Base-by-base conservation (phyloP, 108 stramenopile species). In the Conticribra weissflogii region DNA sequence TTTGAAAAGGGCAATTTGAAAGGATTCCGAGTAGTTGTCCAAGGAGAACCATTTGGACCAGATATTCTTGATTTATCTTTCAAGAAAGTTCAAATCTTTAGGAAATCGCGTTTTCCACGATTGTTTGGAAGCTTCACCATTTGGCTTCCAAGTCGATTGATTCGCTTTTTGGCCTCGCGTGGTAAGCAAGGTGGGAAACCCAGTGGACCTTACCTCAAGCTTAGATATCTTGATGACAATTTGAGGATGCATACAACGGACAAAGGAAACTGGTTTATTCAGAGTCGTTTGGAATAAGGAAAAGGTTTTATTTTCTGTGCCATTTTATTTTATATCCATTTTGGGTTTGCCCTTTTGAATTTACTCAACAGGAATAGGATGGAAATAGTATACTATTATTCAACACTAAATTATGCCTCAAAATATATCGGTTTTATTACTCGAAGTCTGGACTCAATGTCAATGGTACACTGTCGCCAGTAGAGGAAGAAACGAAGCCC, bases 241-340 rank as follows among this genome's bases (percentile, higher is more conserved):
- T 28, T 72, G n/a, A 41, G 75, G 22, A 72, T 72, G 45, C 80
- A 81, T 47, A 63, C 49, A 3, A 69, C 80, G 21, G 61, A 64
- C 33, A 48, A 28, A 22, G 63, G 59, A 30, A 75, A 76, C 47
- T 76, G 68, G 68, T 81, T 81, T 30, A 57, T 81, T 32, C 80
- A 81, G 36, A 77, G 45, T 77, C 76, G 76, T 30, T 23, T 69
- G 27, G 18, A 96, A 97, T 72, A 92, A 96, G 75, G 88, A 89
- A 55, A 97, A 97, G 81, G 58, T 97, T 47, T 85, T 45, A 45
- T 45, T 16, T 45, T 45, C 16, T 45, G 9, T 45, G 16, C 44
- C 44, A 45, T 45, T 9, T 45, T 45, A 9, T 45, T 45, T n/a
- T n/a, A n/a, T n/a, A n/a, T n/a, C n/a, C n/a, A n/a, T n/a, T n/a